These are phyloP conservation scores for Xylaria sp. DNA, from an alignment of 2,329 filamentous ascomycete genomes.

Conservation along the genomic window DNA sequence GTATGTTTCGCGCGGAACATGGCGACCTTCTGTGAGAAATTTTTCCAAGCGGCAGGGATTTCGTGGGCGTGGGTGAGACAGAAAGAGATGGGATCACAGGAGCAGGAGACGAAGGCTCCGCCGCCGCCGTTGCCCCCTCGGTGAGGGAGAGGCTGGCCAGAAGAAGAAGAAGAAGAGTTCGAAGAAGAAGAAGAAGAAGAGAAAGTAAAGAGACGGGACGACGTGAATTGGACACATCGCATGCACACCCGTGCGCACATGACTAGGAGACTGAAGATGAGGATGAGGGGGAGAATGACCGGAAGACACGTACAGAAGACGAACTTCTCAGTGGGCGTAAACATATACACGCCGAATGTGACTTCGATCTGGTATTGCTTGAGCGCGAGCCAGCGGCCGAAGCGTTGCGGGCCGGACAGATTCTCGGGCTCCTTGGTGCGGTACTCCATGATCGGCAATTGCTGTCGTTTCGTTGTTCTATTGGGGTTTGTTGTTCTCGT, in stretches of 20 bases:
- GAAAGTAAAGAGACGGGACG: neutral
- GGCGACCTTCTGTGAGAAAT: neutral
- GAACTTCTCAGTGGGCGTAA: slow-evolving; percentile 92
- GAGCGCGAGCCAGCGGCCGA: slow-evolving; percentile 81
- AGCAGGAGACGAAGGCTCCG: no score
- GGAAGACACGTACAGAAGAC: slow-evolving; percentile 76
- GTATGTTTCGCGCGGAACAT: neutral
- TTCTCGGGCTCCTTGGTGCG: slow-evolving; percentile 29
- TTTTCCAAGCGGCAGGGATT: no score
- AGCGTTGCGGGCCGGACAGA: slow-evolving; percentile 39
- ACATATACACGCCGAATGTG: slow-evolving; percentile 94
- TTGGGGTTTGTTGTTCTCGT: slow-evolving; percentile 16
- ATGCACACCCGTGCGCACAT: no score
- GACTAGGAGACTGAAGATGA: neutral
- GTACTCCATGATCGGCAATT: slow-evolving; percentile 34
- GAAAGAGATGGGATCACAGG: no score
- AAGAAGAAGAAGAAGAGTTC: no score
- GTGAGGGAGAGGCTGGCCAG: no score
- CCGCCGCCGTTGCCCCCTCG: no score
- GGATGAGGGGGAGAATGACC: neutral
- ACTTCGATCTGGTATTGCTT: slow-evolving; percentile 99
- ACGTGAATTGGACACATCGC: neutral
- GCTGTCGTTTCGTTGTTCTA: no score
- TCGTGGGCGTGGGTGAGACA: no score
- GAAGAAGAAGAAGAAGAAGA: neutral